These are phyloP conservation scores for Tulasnella sp. DNA, from an alignment of 768 basidiomycete species.

Conservation along the genomic window DNA sequence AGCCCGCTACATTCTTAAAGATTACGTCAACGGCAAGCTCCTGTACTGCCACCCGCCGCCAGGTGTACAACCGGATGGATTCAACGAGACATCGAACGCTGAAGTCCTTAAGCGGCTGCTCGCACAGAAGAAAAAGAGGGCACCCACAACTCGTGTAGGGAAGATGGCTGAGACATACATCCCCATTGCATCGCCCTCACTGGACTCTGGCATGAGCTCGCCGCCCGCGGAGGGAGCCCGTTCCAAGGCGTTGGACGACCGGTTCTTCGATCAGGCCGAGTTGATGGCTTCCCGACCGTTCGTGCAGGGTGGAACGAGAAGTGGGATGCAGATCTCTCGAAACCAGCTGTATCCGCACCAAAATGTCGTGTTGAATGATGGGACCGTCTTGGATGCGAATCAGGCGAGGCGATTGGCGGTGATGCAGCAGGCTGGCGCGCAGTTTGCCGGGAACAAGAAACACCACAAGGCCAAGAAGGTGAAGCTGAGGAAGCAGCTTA, in stretches of 20 bases:
- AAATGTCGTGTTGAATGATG: constrained; percentile 65
- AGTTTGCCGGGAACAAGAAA: not conserved
- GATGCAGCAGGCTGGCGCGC: not conserved
- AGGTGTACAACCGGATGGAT: constrained; percentile 45
- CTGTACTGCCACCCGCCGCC: constrained; percentile 82
- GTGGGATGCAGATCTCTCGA: constrained; percentile 52
- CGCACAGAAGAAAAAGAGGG: constrained; percentile 70
- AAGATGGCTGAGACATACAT: constrained; percentile 81
- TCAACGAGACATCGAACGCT: constrained; percentile 63
- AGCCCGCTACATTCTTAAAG: constrained; percentile 86
- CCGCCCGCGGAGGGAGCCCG: constrained; percentile 32
- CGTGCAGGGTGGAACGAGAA: constrained; percentile 45
- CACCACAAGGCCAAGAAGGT: constrained; percentile 1
- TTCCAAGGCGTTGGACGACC: constrained; percentile 60
- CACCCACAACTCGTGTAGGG: constrained; percentile 74
- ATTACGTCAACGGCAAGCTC: constrained; percentile 91
- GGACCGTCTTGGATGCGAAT: constrained; percentile 39
- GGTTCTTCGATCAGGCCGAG: constrained; percentile 58
- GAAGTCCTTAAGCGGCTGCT: constrained; percentile 41
- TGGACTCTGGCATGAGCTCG: constrained; percentile 9
- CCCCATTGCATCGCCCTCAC: not conserved
- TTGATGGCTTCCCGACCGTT: constrained; percentile 48
- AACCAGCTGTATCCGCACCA: constrained; percentile 72
- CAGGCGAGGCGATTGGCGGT: not conserved
- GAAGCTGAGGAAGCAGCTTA: not conserved